These are phyloP conservation scores for Phylloporus sp. DNA, from an alignment of 768 basidiomycete species.

Conservation along the genomic window DNA sequence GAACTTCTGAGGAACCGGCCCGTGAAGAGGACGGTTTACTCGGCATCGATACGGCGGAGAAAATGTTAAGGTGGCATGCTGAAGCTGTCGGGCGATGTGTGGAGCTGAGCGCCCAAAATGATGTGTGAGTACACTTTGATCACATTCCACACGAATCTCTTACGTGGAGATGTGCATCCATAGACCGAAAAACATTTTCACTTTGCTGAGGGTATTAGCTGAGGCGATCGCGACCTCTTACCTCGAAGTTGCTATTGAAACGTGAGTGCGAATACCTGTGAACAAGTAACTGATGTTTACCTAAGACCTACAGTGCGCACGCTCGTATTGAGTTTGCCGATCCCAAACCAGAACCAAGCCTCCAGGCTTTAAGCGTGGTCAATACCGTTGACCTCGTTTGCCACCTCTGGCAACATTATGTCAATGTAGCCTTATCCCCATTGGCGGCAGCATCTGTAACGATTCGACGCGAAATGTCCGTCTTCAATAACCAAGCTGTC, in stretches of 20 bases:
- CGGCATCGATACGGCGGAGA: constrained; percentile 73
- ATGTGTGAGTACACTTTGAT: constrained; percentile 61
- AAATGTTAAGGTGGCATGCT: constrained; percentile 96
- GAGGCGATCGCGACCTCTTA: constrained; percentile 83
- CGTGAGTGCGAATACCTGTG: constrained; percentile 50
- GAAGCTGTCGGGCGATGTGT: constrained; percentile 94
- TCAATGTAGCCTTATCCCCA: constrained; percentile 85
- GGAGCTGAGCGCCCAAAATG: constrained; percentile 76
- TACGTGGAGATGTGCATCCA: constrained; percentile 6
- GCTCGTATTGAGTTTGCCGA: constrained; percentile 71
- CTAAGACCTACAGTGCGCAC: constrained; percentile 50
- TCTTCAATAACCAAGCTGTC: constrained; percentile 86
- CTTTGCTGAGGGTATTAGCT: constrained; percentile 76
- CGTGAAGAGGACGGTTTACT: constrained; percentile 82
- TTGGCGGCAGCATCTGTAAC: constrained; percentile 83
- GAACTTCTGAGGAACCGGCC: constrained; percentile 60
- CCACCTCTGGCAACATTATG: constrained; percentile 96
- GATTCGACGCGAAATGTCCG: constrained; percentile 85
- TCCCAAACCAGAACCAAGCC: constrained; percentile 72
- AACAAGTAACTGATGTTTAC: background rate
- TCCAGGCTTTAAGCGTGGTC: constrained; percentile 64
- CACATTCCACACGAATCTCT: background rate
- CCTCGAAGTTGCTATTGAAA: constrained; percentile 88
- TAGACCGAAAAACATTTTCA: constrained; percentile 87
- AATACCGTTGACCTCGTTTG: constrained; percentile 79